These are phyloP conservation scores for Candida sithepensis DNA, from an alignment of 805 yeast species.

Conservation along the genomic window DNA sequence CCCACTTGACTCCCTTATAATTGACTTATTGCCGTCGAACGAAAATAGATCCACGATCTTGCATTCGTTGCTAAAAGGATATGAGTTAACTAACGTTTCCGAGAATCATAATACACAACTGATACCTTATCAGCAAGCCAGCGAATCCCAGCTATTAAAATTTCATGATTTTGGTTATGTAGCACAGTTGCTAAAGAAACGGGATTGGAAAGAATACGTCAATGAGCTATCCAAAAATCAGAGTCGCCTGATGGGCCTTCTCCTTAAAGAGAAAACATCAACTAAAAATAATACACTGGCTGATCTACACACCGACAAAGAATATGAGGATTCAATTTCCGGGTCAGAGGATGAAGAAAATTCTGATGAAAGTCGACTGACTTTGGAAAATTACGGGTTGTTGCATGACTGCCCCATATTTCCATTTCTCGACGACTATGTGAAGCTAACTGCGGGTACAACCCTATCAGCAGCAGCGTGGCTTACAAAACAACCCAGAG, in stretches of 20 bases:
- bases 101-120: slow-evolving; percentile 16
- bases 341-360: too few species aligned
- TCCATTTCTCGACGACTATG: slow-evolving; percentile 48
- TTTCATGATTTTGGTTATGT: slow-evolving; percentile 51
- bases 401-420: slow-evolving; percentile 64
- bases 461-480: slow-evolving; percentile 47
- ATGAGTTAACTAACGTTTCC: slow-evolving; percentile 27
- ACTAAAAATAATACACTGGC: too few species aligned
- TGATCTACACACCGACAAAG: too few species aligned
- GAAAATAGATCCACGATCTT: slow-evolving; percentile 46
- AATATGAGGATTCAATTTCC: neutral
- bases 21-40: slow-evolving; percentile 52
- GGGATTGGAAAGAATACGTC: slow-evolving; percentile 19
- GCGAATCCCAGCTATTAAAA: slow-evolving; percentile 35
- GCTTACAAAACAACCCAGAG: slow-evolving; percentile 16
- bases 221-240: slow-evolving; percentile 11
- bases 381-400: slow-evolving; percentile 41
- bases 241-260: neutral
- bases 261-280: too few species aligned
- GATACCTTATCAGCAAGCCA: slow-evolving; percentile 28
- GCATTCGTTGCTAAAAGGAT: slow-evolving; percentile 38
- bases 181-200: slow-evolving; percentile 32
- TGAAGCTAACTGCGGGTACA: slow-evolving; percentile 50
- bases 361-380: slow-evolving; percentile 1
- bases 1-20: slow-evolving; percentile 9